Evolutionary conservation across 225 moss, liverwort and hornwort species (phyloP), one percentile per base, ranked within the genome.

Genomic region (Straminergon stramineum): DNA sequence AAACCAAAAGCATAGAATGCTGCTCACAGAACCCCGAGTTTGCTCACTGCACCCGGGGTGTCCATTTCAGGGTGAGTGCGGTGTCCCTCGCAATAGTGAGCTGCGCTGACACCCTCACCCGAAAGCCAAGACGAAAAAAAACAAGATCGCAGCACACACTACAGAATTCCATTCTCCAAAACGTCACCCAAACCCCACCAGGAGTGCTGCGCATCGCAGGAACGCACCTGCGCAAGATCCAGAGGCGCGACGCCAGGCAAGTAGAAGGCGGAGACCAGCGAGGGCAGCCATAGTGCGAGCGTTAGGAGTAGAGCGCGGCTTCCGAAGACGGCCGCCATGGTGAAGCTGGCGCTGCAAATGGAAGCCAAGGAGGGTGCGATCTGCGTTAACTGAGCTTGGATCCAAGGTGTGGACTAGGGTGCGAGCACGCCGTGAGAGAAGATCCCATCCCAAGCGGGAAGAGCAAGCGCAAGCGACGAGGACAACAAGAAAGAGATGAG

Each of bases 161-260:
- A 32, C 56, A 11, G 34, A 67, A 56, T 87, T 79, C 15, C 39
- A 41, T 51, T 78, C 28, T 10, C 14, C 11, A 23, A 34, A 84
- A 68, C 23, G 34, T 34, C 28, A 12, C 70, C 85, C 51, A 69
- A 83, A 82, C 86, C 81, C 64, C 76, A 23, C 5, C 57, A 18
- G 16, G 35, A 26, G 23, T 57, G 9, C 64, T 13, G 76, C 16
- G 73, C 89, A 85, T 69, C 60, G 62, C 81, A 63, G 39, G 34
- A 78, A 90, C 91, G 37, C 70, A 95, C 95, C 95, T 95, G 91
- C 9, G 76, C 66, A 75, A 96, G 96, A 92, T 97, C 96, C 26
- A 95, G 94, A 20, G 97, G 97, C 24, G 97, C 97, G 60, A 97
- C 97, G 78, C 97, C 97, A 45, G 96, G 96, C 52, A 97, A 89